Evolutionary conservation across 345 rosid species (phyloP), one percentile per base, ranked within the genome.

Genomic region (Punica granatum): DNA sequence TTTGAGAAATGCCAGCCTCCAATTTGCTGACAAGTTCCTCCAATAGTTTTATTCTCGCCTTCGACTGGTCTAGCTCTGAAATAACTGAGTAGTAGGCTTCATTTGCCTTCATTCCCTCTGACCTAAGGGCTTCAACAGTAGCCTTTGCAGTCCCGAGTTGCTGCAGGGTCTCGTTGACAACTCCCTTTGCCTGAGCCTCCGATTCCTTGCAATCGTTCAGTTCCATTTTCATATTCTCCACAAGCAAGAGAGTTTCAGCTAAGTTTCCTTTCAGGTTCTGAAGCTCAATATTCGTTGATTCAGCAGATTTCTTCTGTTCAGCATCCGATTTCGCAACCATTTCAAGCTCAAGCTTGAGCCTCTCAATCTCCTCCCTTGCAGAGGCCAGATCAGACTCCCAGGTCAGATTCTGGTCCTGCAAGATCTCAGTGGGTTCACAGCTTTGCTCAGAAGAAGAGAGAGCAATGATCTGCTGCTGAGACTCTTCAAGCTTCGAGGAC

Each of bases 191-290:
- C 82, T 80, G 77, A 77, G 87, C 82, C 61, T 95, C 97, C 2
- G 98, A 81, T 69, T 85, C 89, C 81, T 84, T 86, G 77, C 89
- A 79, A 62, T 85, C 84, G 74, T 66, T 85, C 16, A 91, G 87
- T 81, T 88, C 85, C 70, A 60, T 83, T 69, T 86, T 91, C 88
- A 94, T 88, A 76, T 78, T 79, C 67, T 88, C 95, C 32, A 90
- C 83, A 6, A 88, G 81, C 39, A 84, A 78, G 43, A 84, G 80
- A 16, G 92, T 83, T 65, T 87, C 86, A 21, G 69, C 79, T 51
- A 90, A 78, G 75, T 88, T 86, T 41, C 73, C 86, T 79, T 84
- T 93, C 82, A 93, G 69, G 67, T 79, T 79, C 58, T 84, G 80
- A 42, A 93, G 74, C 79, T 93, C 97, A 35, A 67, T 61, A 43